Evolutionary conservation across 345 rosid genomes (phyloP).

Genomic region (Salix brachista): DNA sequence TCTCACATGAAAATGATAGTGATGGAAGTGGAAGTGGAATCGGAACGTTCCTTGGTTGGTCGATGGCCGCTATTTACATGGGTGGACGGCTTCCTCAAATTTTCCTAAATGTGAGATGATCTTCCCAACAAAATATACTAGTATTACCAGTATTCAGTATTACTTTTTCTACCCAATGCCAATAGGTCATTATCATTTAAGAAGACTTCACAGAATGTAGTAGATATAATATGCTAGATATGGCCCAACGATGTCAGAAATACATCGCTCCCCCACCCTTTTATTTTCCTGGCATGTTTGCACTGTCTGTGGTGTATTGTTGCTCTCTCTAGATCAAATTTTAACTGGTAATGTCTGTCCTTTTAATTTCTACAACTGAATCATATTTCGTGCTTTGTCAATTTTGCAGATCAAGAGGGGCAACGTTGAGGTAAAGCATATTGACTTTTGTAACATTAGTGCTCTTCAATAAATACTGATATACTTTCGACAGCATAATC

Average conservation of each 20-base stretch:
- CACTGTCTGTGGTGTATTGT: background rate
- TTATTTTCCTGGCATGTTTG: background rate
- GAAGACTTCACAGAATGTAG: background rate
- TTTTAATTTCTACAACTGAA: background rate
- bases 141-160: background rate
- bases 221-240: background rate
- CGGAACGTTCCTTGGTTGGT: constrained; percentile 73
- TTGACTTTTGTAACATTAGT: background rate
- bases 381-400: constrained; percentile 6
- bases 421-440: constrained; percentile 59
- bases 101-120: constrained; percentile 60
- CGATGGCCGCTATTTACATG: constrained; percentile 84
- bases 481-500: background rate
- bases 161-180: background rate
- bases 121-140: background rate
- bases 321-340: background rate
- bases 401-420: constrained; percentile 71
- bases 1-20: constrained; percentile 23
- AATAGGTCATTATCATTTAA: background rate
- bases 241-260: background rate
- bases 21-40: constrained; percentile 30
- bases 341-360: background rate
- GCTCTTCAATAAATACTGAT: background rate
- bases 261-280: background rate
- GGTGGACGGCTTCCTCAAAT: constrained; percentile 93